Percentiles rank a stretch among this genome's conserved stretches.
phyloP scores from a whole-genome alignment of 2,329 filamentous ascomycete species.

The Ascosphaera apis region DNA sequence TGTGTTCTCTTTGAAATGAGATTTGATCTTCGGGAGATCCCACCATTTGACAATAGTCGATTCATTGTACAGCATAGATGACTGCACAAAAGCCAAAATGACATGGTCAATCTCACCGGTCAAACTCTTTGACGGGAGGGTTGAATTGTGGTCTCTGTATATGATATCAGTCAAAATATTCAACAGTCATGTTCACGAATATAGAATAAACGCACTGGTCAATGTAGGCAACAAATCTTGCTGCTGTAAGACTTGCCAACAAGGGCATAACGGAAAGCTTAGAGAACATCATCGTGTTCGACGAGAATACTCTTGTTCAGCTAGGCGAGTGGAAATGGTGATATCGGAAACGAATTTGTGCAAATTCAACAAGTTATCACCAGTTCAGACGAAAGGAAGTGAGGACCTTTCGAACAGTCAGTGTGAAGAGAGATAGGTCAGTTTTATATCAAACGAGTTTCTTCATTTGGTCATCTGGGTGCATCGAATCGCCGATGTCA shows the following conservation, averaged over 20 bases:
- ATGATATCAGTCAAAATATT: too few relatives aligned
- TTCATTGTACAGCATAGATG: not conserved
- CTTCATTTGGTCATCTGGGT: too few relatives aligned
- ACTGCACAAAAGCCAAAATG: not conserved
- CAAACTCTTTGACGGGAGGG: not conserved
- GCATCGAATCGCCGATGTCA: too few relatives aligned
- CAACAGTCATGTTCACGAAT: too few relatives aligned
- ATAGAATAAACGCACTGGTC: not conserved
- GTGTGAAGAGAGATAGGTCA: too few relatives aligned
- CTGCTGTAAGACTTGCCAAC: not conserved
- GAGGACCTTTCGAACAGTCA: too few relatives aligned
- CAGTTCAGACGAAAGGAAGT: too few relatives aligned
- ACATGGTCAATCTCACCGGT: not conserved
- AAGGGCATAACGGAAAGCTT: not conserved
- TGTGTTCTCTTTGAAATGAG: constrained; percentile 22
- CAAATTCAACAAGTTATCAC: too few relatives aligned
- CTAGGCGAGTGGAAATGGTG: too few relatives aligned
- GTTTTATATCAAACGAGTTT: too few relatives aligned
- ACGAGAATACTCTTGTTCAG: too few relatives aligned
- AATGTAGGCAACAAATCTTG: not conserved
- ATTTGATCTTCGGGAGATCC: not conserved
- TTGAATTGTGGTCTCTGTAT: not conserved
- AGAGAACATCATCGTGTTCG: not conserved
- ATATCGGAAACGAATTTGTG: too few relatives aligned
- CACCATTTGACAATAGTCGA: not conserved